Conservation (phyloP, 805 yeast genomes). For the Ogataea ganodermae region DNA sequence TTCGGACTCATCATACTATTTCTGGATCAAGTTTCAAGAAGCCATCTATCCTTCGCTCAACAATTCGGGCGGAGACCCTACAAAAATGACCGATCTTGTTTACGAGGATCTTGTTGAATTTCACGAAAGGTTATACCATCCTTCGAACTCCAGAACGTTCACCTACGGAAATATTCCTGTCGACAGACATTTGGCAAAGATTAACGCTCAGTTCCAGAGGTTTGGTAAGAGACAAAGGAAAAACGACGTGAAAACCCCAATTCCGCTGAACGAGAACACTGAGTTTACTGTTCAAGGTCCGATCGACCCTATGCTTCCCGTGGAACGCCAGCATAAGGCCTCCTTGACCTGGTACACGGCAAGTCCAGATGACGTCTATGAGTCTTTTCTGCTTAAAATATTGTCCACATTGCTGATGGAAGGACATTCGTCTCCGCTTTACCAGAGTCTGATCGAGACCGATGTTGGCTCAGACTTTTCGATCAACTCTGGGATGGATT, state of each 20-base stretch:
- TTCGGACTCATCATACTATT: slow-evolving; percentile 83
- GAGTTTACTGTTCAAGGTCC: slow-evolving; percentile 64
- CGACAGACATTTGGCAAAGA: slow-evolving; percentile 54
- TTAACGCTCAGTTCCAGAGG: slow-evolving; percentile 49
- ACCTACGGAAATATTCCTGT: slow-evolving; percentile 84
- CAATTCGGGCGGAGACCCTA: slow-evolving; percentile 95
- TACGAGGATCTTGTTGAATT: slow-evolving; percentile 78
- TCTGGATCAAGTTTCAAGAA: slow-evolving; percentile 81
- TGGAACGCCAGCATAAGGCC: slow-evolving; percentile 69
- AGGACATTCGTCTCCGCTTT: slow-evolving; percentile 90
- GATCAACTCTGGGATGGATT: slow-evolving; percentile 85
- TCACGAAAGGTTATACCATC: slow-evolving; percentile 79
- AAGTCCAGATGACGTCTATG: slow-evolving; percentile 65
- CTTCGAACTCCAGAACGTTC: slow-evolving; percentile 83
- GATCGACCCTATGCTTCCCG: slow-evolving; percentile 71
- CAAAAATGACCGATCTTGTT: slow-evolving; percentile 67
- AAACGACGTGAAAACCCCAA: slow-evolving; percentile 46
- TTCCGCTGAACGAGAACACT: slow-evolving; percentile 39
- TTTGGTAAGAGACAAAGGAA: slow-evolving; percentile 53
- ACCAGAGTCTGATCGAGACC: slow-evolving; percentile 81
- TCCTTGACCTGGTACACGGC: slow-evolving; percentile 92
- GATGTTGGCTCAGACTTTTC: slow-evolving; percentile 85
- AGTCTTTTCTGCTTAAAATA: slow-evolving; percentile 70
- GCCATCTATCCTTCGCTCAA: slow-evolving; percentile 80
- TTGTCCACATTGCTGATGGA: slow-evolving; percentile 73